These are phyloP conservation scores for Gymnopilus dilepis DNA, from an alignment of 768 basidiomycete genomes.

Conservation along the genomic window DNA sequence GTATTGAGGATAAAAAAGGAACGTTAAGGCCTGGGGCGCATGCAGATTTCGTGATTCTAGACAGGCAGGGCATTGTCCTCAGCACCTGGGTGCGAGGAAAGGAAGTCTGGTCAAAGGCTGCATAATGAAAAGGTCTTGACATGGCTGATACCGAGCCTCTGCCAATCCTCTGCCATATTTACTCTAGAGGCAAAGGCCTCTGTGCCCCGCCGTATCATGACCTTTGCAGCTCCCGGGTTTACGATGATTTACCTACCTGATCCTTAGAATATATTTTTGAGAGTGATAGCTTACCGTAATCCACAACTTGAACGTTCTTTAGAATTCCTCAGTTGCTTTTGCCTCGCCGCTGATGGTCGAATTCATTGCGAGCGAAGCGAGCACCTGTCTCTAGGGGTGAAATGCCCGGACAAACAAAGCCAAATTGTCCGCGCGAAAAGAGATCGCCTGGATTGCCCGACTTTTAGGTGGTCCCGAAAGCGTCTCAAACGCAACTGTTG, in stretches of 20 bases:
- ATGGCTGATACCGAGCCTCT: not conserved
- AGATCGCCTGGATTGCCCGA: too few species aligned
- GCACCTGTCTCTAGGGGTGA: too few species aligned
- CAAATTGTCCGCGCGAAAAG: too few species aligned
- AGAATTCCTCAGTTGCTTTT: too few species aligned
- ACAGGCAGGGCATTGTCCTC: slow-evolving; percentile 66
- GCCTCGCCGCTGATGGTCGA: too few species aligned
- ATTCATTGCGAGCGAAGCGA: too few species aligned
- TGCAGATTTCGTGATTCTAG: slow-evolving; percentile 83
- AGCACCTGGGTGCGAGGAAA: slow-evolving; percentile 81
- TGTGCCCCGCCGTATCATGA: not conserved
- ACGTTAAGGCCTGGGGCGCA: slow-evolving; percentile 82
- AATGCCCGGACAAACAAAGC: too few species aligned
- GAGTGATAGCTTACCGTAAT: too few species aligned
- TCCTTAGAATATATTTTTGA: not conserved
- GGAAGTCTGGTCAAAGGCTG: slow-evolving; percentile 62
- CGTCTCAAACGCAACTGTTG: too few species aligned
- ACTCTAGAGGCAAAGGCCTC: not conserved
- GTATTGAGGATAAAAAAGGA: slow-evolving; percentile 81
- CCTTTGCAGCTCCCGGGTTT: not conserved
- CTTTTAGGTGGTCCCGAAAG: too few species aligned
- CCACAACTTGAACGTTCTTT: too few species aligned
- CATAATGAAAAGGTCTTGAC: slow-evolving; percentile 1
- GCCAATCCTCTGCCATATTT: slow-evolving; percentile 2
- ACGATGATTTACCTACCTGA: not conserved